These are phyloP conservation scores for Exophiala alcalophila DNA, from an alignment of 2,329 filamentous ascomycete species.

Conservation along the genomic window DNA sequence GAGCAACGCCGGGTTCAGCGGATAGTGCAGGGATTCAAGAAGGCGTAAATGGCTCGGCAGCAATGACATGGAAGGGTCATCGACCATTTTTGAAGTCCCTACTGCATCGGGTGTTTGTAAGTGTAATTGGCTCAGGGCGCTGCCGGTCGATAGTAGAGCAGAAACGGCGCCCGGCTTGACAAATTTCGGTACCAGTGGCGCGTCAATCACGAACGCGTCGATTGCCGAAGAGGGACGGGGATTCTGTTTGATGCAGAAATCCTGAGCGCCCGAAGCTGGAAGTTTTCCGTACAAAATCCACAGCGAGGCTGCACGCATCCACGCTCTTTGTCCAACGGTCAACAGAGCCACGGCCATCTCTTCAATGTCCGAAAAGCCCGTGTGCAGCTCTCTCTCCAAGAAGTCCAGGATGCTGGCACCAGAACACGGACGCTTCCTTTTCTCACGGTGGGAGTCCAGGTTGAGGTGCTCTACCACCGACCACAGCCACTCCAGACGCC, in stretches of 20 bases:
- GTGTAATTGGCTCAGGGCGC: constrained; percentile 80
- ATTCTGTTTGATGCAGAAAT: constrained; percentile 73
- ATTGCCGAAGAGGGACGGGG: constrained; percentile 37
- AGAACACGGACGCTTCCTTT: constrained; percentile 28
- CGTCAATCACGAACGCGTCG: constrained; percentile 55
- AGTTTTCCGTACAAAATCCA: constrained; percentile 89
- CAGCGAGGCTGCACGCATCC: constrained; percentile 83
- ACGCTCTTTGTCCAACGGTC: constrained; percentile 78
- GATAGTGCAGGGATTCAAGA: constrained; percentile 58
- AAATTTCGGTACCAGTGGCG: constrained; percentile 70
- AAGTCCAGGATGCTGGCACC: constrained; percentile 75
- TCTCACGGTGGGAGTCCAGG: constrained; percentile 35
- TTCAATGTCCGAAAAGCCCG: constrained; percentile 84
- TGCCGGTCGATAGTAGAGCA: constrained; percentile 87
- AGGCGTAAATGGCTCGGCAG: constrained; percentile 32
- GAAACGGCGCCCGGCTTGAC: constrained; percentile 70
- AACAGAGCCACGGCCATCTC: constrained; percentile 69
- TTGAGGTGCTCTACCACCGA: constrained; percentile 68
- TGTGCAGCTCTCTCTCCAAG: constrained; percentile 72
- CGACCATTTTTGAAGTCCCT: constrained; percentile 27
- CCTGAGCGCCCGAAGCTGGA: constrained; percentile 71
- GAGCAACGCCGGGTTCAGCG: constrained; percentile 69
- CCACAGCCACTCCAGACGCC: constrained; percentile 83
- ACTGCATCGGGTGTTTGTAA: constrained; percentile 36
- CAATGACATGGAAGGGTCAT: constrained; percentile 31